Evolutionary conservation across 768 basidiomycete species (phyloP), one percentile per base, ranked within the genome.

Genomic region (Psilocybe subaeruginosa): DNA sequence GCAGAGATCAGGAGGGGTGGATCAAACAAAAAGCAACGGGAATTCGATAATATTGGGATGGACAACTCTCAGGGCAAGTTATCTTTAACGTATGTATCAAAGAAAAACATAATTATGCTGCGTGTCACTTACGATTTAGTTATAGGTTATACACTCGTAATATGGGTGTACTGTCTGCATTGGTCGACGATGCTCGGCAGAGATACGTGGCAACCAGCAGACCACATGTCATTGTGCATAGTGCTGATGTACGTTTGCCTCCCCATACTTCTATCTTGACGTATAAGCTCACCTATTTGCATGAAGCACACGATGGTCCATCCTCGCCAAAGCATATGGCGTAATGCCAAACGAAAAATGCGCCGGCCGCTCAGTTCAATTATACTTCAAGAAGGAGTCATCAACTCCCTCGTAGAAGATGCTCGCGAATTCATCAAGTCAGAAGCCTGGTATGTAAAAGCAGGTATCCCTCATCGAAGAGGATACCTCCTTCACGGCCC

Each of bases 401-500:
- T 83, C 4, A 76, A 82, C 0, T 76, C 77, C 1, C 68, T 88
- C 1, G 72, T 86, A 3, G 69, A 75, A 33, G 85, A 88, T 59
- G 82, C 81, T 0, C 73, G 73, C 23, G 85, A 86, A 56, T 88
- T 87, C 63, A 66, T 87, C 17, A 71, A 74, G 17, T 75, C 78
- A 6, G 84, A 86, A 60, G 74, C 80, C n/a, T 88, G 86, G 86
- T 88, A 87, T 64, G 61, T 73, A 37, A 76, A 80, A 43, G 80
- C 82, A 0, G 85, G 86, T 0, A 87, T 87, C 50, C 85, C 86
- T 1, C 80, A 86, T 63, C 76, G 82, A 7, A 74, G 85, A 29
- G 86, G 86, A 0, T 86, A 85, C 61, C 72, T 87, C 16, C 72
- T 88, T 4, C 75, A 84, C 69, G 86, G 86, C 0, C 84, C 83